Base-by-base conservation (phyloP, 1,139 yeast species). In the Protomyces inundatus region DNA sequence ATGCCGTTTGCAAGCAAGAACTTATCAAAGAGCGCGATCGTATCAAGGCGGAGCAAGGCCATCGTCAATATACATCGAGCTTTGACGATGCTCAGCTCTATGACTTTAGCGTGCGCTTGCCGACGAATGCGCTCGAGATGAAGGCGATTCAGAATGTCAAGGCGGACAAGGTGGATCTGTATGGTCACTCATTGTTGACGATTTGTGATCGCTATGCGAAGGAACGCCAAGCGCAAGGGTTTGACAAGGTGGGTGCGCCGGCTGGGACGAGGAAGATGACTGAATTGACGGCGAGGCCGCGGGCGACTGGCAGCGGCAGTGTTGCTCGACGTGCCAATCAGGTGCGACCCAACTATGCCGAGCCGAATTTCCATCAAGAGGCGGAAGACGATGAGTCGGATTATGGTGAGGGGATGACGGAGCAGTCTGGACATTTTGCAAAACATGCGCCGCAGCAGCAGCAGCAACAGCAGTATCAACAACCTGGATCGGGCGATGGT, bases 321-420 rank as follows among this genome's bases (percentile, higher is more conserved):
- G n/a, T 23, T 4, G 2, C 34, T 9, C n/a, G 55, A 30, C 30
- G 50, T 4, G 33, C 50, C 23, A 6, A 33, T 16, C 12, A 34
- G 12, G 14, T 50, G 10, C 58, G 58, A 34, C 64, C 64, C 10
- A 46, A 54, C 16, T 54, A 60, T 14, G 33, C 46, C 35, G 64
- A 54, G 48, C 62, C 62, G 23, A 33, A 52, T 23, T 58, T 58
- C 36, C 40, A 58, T 6, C 55, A 58, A 42, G 55, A 42, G 12
- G 50, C 48, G n/a, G 62, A 58, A 12, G 62, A 58, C 23, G 55
- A 52, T 35, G 62, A 51, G 45, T 48, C 40, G 35, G 52, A 58
- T 23, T 58, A 52, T 40, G 48, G 48, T 6, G 55, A 34, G 33
- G 16, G n/a, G 32, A 52, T 52, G 55, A 35, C 32, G 5, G 55